A percentile compares a stretch with the other conserved stretches of the same genome.
These are phyloP conservation scores for Suillus paluster DNA, from an alignment of 768 basidiomycete species.

Conservation along the genomic window DNA sequence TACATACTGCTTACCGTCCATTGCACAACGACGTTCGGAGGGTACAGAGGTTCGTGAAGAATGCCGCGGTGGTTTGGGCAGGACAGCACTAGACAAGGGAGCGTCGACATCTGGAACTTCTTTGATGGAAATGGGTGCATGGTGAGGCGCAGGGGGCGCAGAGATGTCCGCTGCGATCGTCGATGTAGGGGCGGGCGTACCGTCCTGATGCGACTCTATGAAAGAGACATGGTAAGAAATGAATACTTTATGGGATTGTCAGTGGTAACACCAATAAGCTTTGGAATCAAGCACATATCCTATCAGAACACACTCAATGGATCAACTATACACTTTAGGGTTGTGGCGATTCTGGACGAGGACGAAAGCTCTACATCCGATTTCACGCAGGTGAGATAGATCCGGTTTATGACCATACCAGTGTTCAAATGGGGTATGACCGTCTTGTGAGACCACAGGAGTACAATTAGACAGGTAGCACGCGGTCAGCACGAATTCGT, in stretches of 20 bases:
- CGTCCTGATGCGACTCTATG: slow-evolving; percentile 17
- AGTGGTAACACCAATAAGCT: slow-evolving; percentile 15
- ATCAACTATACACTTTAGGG: slow-evolving; percentile 27
- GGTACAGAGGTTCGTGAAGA: not conserved
- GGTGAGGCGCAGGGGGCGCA: too few relatives aligned
- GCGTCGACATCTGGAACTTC: too few relatives aligned
- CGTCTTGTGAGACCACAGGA: slow-evolving; percentile 24
- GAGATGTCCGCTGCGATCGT: too few relatives aligned
- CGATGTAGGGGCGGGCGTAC: too few relatives aligned
- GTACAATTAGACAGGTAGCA: slow-evolving; percentile 28
- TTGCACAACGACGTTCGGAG: not conserved
- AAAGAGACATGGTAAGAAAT: slow-evolving; percentile 25
- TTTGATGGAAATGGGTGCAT: not conserved
- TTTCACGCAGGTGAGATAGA: slow-evolving; percentile 32
- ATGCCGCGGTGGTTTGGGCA: too few relatives aligned
- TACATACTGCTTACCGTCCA: not conserved
- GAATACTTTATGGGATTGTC: slow-evolving; percentile 17
- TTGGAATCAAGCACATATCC: slow-evolving; percentile 6
- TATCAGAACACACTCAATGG: slow-evolving; percentile 8
- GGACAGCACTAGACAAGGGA: too few relatives aligned
- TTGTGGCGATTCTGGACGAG: slow-evolving; percentile 28
- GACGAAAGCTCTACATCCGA: slow-evolving; percentile 34
- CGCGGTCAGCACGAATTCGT: slow-evolving; percentile 37
- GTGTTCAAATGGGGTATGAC: slow-evolving; percentile 24
- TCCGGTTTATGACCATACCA: slow-evolving; percentile 28